phyloP scores from a whole-genome alignment of 352 stramenopile genomes.

The Phytophthora fragariaefolia region DNA sequence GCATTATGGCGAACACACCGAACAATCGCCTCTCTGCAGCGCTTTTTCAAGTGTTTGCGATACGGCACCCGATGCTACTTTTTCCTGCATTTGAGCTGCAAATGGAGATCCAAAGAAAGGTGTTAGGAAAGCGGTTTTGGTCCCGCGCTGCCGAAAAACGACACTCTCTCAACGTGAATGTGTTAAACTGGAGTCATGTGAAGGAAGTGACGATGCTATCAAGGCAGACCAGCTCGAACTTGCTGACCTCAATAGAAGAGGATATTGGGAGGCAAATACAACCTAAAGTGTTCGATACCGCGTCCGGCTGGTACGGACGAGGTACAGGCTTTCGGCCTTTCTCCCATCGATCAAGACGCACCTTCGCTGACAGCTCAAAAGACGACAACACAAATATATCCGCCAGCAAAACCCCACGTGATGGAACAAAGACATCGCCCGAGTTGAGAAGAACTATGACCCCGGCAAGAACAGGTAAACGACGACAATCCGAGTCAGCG shows the following conservation, averaged over 20 bases:
- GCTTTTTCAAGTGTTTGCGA: conserved; percentile 64
- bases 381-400: background rate
- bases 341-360: conserved; percentile 19
- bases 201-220: conserved; percentile 39
- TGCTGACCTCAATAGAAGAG: conserved; percentile 41
- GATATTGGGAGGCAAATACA: conserved; percentile 38
- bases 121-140: conserved; percentile 72
- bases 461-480: conserved; percentile 11
- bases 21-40: conserved; percentile 44
- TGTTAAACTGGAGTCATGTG: conserved; percentile 51
- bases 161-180: conserved; percentile 35
- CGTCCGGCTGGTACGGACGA: conserved; percentile 22
- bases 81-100: conserved; percentile 76
- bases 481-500: conserved; percentile 17
- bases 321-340: conserved; percentile 17
- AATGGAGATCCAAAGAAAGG: conserved; percentile 64
- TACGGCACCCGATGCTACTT: conserved; percentile 67
- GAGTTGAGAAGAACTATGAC: conserved; percentile 12
- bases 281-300: background rate
- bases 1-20: conserved; percentile 45
- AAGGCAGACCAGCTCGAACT: conserved; percentile 29
- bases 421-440: conserved; percentile 7
- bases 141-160: conserved; percentile 52
- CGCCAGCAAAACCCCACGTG: background rate
- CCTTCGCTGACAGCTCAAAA: conserved; percentile 12